Evolutionary conservation across 352 stramenopile genomes (phyloP).

Genomic region (Globisporangium apiculatum): DNA sequence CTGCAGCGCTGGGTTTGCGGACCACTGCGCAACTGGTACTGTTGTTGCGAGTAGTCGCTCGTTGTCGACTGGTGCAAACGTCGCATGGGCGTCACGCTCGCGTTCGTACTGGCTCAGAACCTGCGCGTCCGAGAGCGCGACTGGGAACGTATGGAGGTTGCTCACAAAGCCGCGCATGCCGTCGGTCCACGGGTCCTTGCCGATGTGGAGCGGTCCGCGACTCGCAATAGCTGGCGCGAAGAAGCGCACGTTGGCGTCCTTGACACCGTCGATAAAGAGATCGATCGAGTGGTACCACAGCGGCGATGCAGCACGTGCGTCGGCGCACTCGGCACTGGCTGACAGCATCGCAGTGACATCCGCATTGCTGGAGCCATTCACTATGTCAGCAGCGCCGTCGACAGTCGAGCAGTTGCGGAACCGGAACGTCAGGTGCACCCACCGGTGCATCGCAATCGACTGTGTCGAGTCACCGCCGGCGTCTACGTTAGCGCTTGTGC

Average conservation of each 20-base stretch:
- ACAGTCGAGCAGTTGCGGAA: constrained; percentile 51
- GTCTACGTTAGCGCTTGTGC: constrained; percentile 43
- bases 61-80: constrained; percentile 9
- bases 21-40: neutral
- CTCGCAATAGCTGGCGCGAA: constrained; percentile 42
- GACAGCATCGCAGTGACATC: neutral
- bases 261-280: constrained; percentile 51
- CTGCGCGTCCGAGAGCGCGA: constrained; percentile 19
- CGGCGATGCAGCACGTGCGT: neutral
- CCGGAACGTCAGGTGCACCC: constrained; percentile 63
- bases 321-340: constrained; percentile 8
- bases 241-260: constrained; percentile 44
- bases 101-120: constrained; percentile 21
- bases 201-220: constrained; percentile 53
- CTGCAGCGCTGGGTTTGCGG: constrained; percentile 10
- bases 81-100: constrained; percentile 20
- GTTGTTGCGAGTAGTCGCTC: neutral
- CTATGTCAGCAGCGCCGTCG: neutral
- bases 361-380: neutral
- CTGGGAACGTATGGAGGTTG: constrained; percentile 38
- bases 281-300: constrained; percentile 38
- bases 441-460: constrained; percentile 42
- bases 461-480: constrained; percentile 41
- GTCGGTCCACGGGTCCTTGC: constrained; percentile 58
- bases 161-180: constrained; percentile 60